phyloP scores from a whole-genome alignment of 371 early-diverging fungal genomes.

The Mortierella polycephala region DNA sequence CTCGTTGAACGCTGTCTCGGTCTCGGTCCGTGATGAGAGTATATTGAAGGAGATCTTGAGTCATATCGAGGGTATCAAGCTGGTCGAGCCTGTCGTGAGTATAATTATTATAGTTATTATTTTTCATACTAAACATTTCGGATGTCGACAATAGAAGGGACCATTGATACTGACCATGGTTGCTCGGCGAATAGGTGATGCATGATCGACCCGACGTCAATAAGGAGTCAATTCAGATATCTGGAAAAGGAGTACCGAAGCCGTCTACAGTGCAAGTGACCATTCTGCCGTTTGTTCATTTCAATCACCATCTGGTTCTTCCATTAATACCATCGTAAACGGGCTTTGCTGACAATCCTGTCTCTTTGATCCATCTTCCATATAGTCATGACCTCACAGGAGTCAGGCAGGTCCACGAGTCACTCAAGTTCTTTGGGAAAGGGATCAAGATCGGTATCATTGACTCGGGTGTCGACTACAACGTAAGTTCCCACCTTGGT shows the following conservation, averaged over 20 bases:
- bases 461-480: conserved; percentile 52
- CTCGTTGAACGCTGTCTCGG: conserved; percentile 31
- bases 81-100: conserved; percentile 46
- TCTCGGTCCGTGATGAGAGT: conserved; percentile 23
- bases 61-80: conserved; percentile 33
- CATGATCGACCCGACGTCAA: conserved; percentile 38
- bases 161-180: not conserved
- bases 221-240: not conserved
- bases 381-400: conserved; percentile 40
- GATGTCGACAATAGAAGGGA: not conserved
- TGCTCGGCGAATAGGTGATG: conserved; percentile 16
- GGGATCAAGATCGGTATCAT: conserved; percentile 52
- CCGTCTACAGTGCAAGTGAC: conserved; percentile 12
- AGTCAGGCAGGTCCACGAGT: conserved; percentile 38
- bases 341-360: no score
- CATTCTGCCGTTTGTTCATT: not conserved
- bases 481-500: conserved; percentile 6
- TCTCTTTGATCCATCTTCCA: not conserved
- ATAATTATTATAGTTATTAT: not conserved
- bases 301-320: not conserved
- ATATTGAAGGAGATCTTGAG: conserved; percentile 33
- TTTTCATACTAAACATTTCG: not conserved
- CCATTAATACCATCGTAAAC: not conserved
- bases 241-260: conserved; percentile 5
- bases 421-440: conserved; percentile 35